Conservation (phyloP, 768 basidiomycete genomes). For the Rhizopogon salebrosus region DNA sequence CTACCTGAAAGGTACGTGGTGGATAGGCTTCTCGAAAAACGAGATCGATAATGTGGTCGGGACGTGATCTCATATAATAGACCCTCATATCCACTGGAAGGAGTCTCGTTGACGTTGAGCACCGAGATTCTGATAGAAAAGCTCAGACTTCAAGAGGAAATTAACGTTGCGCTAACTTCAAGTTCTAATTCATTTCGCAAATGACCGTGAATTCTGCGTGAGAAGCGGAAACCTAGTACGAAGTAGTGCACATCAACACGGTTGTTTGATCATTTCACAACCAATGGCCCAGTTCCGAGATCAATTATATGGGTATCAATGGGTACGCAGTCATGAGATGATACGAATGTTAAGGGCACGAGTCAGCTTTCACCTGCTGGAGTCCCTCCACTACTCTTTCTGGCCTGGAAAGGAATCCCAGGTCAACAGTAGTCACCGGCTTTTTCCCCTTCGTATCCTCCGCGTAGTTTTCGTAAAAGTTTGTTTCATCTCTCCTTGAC, state of each 20-base stretch:
- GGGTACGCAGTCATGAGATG: neutral
- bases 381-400: too few species aligned
- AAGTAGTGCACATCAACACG: too few species aligned
- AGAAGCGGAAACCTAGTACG: too few species aligned
- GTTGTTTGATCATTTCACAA: too few species aligned
- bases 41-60: neutral
- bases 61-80: neutral
- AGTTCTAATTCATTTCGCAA: neutral
- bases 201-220: neutral
- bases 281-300: too few species aligned
- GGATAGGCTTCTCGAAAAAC: neutral
- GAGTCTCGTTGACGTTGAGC: neutral
- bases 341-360: neutral
- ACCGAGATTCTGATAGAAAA: neutral
- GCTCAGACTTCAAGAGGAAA: neutral
- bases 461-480: constrained; percentile 89
- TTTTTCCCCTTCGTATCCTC: constrained; percentile 67
- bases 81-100: neutral
- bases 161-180: neutral
- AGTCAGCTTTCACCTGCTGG: neutral
- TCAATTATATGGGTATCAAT: neutral
- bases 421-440: constrained; percentile 26
- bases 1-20: neutral
- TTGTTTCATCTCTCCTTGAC: constrained; percentile 53
- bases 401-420: constrained; percentile 15